phyloP scores from a whole-genome alignment of 2,329 filamentous ascomycete genomes.

The Aphanoascus verrucosus region DNA sequence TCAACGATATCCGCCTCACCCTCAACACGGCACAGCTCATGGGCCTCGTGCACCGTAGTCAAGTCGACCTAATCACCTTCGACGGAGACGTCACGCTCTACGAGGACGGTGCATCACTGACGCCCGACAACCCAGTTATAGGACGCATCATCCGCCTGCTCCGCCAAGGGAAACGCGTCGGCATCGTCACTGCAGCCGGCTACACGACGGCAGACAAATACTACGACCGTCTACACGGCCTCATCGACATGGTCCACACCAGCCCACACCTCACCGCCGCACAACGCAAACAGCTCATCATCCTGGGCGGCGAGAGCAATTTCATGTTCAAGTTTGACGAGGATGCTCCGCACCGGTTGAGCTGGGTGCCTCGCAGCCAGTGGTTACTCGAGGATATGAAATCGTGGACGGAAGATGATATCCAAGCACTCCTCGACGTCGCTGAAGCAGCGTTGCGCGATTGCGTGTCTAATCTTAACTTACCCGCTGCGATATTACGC shows the following conservation, averaged over 20 bases:
- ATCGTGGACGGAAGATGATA: constrained; percentile 50
- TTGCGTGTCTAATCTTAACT: constrained; percentile 65
- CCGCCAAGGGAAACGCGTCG: constrained; percentile 66
- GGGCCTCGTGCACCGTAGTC: constrained; percentile 65
- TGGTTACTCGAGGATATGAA: constrained; percentile 52
- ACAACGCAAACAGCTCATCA: constrained; percentile 68
- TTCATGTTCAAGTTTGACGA: constrained; percentile 77
- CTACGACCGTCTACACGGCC: constrained; percentile 73
- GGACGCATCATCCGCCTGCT: constrained; percentile 58
- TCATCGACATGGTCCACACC: constrained; percentile 66
- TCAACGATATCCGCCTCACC: constrained; percentile 89
- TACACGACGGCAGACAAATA: constrained; percentile 83
- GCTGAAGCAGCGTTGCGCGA: constrained; percentile 76
- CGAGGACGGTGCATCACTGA: constrained; percentile 72
- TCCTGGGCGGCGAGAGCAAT: constrained; percentile 94
- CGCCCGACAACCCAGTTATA: constrained; percentile 66
- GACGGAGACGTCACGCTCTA: constrained; percentile 97
- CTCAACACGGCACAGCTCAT: constrained; percentile 93
- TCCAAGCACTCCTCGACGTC: constrained; percentile 71
- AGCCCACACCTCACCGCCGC: constrained; percentile 49
- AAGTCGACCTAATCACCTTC: constrained; percentile 80
- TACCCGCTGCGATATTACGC: constrained; percentile 69
- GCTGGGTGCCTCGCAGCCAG: constrained; percentile 48
- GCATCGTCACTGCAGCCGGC: constrained; percentile 92
- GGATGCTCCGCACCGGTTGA: constrained; percentile 54